Evolutionary conservation across 768 basidiomycete species (phyloP).

Genomic region (Phanerochaete carnosa): DNA sequence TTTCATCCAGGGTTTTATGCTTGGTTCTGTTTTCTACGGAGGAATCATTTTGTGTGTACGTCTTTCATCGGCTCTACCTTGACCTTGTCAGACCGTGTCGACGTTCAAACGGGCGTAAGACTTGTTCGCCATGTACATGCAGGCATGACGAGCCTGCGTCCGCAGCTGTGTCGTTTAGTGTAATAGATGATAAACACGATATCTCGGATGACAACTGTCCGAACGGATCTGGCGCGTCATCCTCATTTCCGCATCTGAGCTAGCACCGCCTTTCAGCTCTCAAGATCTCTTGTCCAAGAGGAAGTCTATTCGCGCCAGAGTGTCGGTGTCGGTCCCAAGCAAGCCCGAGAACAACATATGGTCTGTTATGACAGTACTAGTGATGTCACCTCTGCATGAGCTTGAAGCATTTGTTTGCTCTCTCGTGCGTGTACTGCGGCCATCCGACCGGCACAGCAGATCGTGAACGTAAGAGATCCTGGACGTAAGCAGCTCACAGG

Average conservation of each 20-base stretch:
- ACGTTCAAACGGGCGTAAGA: too few relatives aligned
- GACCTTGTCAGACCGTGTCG: too few relatives aligned
- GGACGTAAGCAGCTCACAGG: too few relatives aligned
- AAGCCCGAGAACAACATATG: slow-evolving; percentile 27
- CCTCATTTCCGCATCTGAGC: slow-evolving; percentile 43
- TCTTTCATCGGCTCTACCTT: too few relatives aligned
- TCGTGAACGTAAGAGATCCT: not conserved
- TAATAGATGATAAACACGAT: not conserved
- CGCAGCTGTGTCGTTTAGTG: too few relatives aligned
- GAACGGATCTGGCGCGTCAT: too few relatives aligned
- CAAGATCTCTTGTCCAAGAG: slow-evolving; percentile 37
- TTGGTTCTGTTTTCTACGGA: too few relatives aligned
- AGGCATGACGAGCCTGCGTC: too few relatives aligned
- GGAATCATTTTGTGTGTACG: too few relatives aligned
- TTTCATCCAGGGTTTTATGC: too few relatives aligned
- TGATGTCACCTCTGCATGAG: slow-evolving; percentile 46
- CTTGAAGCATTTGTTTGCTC: slow-evolving; percentile 39
- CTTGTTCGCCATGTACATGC: too few relatives aligned
- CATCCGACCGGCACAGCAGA: slow-evolving; percentile 29
- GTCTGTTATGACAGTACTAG: slow-evolving; percentile 47
- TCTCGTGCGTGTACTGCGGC: slow-evolving; percentile 37
- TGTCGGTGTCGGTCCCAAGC: not conserved
- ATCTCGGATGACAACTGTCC: not conserved
- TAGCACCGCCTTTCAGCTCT: slow-evolving; percentile 37
- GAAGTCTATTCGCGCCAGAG: slow-evolving; percentile 32